A percentile compares a stretch with the other conserved stretches of the same genome.
Evolutionary conservation across 164 flowering plant species (phyloP).

Genomic region (Saururus chinensis): DNA sequence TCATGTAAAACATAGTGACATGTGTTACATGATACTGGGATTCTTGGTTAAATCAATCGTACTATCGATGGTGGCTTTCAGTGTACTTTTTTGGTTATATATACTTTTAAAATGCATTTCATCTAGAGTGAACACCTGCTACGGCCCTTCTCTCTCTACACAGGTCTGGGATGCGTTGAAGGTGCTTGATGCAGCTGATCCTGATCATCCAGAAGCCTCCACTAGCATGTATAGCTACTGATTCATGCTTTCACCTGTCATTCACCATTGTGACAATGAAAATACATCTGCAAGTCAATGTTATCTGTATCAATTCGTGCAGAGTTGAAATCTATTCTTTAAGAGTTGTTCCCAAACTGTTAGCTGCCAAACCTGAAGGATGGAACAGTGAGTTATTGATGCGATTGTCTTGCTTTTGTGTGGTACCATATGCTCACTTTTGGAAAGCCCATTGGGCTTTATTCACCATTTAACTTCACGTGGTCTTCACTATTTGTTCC

Average conservation of each 20-base stretch:
- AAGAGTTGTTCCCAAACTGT: conserved; percentile 30
- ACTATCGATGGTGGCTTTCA: neutral
- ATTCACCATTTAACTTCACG: neutral
- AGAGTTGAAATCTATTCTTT: conserved; percentile 48
- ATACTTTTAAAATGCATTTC: neutral
- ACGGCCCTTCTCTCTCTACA: neutral
- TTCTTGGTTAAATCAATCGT: neutral
- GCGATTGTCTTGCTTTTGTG: neutral
- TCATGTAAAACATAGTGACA: too few species aligned
- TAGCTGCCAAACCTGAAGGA: conserved; percentile 53
- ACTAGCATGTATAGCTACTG: conserved; percentile 21
- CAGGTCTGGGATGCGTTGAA: conserved; percentile 56
- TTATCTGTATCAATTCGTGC: conserved; percentile 6
- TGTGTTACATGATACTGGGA: neutral
- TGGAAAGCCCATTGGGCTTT: too few species aligned
- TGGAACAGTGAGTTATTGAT: conserved; percentile 44
- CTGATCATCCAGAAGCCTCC: conserved; percentile 38
- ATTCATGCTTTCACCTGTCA: neutral
- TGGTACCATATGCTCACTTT: too few species aligned
- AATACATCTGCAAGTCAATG: too few species aligned
- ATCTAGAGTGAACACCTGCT: neutral
- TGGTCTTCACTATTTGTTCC: neutral
- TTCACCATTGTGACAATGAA: neutral
- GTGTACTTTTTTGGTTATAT: neutral
- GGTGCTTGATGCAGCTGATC: conserved; percentile 52